Evolutionary conservation across 1,139 yeast genomes (phyloP).

Genomic region (Candida glucosophila): DNA sequence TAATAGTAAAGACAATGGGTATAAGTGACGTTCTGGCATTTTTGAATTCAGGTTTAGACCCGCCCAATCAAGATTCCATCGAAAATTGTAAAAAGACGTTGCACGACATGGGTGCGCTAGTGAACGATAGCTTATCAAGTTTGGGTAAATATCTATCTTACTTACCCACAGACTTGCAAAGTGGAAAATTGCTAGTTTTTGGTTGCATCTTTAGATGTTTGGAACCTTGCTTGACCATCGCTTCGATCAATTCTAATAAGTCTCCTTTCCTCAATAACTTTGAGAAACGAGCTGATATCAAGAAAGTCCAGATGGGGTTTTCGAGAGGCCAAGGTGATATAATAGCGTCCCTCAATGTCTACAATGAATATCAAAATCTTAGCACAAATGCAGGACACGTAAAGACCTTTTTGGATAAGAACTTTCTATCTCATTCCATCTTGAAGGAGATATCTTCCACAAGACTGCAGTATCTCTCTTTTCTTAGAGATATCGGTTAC

Average conservation of each 20-base stretch:
- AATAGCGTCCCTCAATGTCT: conserved; percentile 52
- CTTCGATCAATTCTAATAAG: conserved; percentile 68
- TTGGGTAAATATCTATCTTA: conserved; percentile 76
- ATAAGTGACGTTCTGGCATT: conserved; percentile 62
- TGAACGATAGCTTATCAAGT: conserved; percentile 51
- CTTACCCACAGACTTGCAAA: conserved; percentile 78
- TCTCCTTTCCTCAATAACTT: conserved; percentile 58
- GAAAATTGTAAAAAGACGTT: conserved; percentile 55
- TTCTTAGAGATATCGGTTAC: conserved; percentile 71
- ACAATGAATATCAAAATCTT: conserved; percentile 40
- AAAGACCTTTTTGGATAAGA: conserved; percentile 50
- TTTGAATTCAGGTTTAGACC: conserved; percentile 68
- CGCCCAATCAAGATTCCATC: conserved; percentile 59
- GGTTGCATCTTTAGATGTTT: conserved; percentile 81
- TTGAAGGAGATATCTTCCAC: conserved; percentile 68
- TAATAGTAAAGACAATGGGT: conserved; percentile 86
- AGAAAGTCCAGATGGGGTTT: conserved; percentile 35
- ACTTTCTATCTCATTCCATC: conserved; percentile 54
- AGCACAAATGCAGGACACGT: conserved; percentile 13
- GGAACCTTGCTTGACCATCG: conserved; percentile 65
- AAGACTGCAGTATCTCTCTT: conserved; percentile 55
- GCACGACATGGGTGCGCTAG: conserved; percentile 65
- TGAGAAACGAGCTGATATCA: conserved; percentile 60
- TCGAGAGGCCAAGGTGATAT: conserved; percentile 55
- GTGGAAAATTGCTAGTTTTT: conserved; percentile 72